Base-by-base conservation (phyloP, 2,329 filamentous ascomycete species). In the Colletotrichum kahawae region DNA sequence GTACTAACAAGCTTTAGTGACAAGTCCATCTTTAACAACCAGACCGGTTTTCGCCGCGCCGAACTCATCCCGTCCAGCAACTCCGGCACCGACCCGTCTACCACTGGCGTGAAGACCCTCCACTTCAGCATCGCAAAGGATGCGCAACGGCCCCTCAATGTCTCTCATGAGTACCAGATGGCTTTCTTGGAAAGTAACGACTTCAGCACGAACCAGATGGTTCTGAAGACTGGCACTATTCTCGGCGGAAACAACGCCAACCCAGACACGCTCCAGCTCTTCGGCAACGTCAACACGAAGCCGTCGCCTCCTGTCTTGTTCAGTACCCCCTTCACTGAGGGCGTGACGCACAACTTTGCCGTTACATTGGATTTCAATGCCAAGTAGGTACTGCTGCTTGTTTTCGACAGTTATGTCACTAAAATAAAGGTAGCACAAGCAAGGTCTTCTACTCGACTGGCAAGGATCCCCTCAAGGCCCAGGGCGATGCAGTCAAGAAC, bases 331-430 rank as follows among this genome's bases (percentile, higher is more conserved):
- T 92, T 92, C 68, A 83, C 86, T 14, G 80, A 83, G 43, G 85
- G 81, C 14, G 83, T 86, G n/a, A 91, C 90, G 85, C 89, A 92
- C 80, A 93, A 93, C 84, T 93, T 92, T 85, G 91, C 87, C 7
- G 73, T 92, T 31, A 89, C 86, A 16, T 82, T 92, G 24, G 88
- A 93, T 80, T 93, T 91, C 80, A 83, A 84, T 59, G 84, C 87
- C 67, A 88, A 90, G 89, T 91, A 82, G 62, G 88, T 82, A 38
- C 38, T 60, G 10, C 57, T 9, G 12, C 7, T 9, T 18, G 48
- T 9, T 13, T n/a, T 10, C 16, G 13, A 3, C 34, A 13, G 10
- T 29, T 6, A 16, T 14, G 2, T 51, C 21, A 36, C 59, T 76
- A 38, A 74, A 29, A 38, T 9, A 16, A 66, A 16, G 13, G 10